Conservation (phyloP, 2,329 filamentous ascomycete species). For the Myriosclerotinia scirpicola region DNA sequence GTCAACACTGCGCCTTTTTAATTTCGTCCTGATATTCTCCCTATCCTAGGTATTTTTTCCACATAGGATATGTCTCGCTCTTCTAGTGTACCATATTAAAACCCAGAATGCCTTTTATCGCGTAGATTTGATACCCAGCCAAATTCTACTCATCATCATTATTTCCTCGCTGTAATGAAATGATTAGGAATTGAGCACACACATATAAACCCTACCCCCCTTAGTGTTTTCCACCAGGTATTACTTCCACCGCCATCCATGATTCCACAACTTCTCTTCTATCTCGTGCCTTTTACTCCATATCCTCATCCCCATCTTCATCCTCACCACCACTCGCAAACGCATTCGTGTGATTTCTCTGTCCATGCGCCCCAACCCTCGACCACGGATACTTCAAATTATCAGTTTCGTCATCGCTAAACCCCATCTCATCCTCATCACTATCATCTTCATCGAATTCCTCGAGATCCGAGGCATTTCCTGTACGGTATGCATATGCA, state of each 20-base stretch:
- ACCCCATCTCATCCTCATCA: constrained; percentile 33
- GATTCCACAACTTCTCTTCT: background rate
- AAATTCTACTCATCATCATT: too few species aligned
- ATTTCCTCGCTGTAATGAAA: too few species aligned
- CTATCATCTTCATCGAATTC: constrained; percentile 35
- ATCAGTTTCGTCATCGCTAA: constrained; percentile 36
- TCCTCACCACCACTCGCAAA: background rate
- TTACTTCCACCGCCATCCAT: background rate
- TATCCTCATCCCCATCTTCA: constrained; percentile 6
- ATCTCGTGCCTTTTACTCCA: background rate
- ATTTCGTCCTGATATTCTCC: background rate
- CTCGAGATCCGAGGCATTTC: constrained; percentile 38
- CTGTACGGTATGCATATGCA: constrained; percentile 54
- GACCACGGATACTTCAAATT: constrained; percentile 36
- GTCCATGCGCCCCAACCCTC: constrained; percentile 1
- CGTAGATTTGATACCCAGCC: too few species aligned
- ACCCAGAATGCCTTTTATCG: too few species aligned
- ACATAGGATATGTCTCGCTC: background rate
- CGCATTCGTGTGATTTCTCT: background rate
- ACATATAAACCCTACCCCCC: too few species aligned
- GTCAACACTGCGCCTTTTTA: background rate
- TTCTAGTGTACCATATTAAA: background rate
- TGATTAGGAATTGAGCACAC: too few species aligned
- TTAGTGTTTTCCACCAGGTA: too few species aligned
- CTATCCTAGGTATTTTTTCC: background rate